These are phyloP conservation scores for Senecio squalidus DNA, from an alignment of 140 eudicot species.

Conservation along the genomic window DNA sequence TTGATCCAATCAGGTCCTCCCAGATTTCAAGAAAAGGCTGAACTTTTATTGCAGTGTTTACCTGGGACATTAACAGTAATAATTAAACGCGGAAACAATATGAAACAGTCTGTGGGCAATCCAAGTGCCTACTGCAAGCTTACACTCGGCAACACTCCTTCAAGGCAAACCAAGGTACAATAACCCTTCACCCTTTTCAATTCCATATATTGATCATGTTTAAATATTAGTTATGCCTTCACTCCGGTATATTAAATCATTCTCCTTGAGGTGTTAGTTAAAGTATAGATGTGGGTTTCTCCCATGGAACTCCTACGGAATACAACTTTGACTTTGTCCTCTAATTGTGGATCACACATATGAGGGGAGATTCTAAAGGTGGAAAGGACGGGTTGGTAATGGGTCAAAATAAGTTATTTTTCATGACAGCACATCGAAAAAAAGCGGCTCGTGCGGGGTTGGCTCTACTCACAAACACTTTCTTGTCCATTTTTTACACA, in stretches of 20 bases:
- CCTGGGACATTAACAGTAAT: slow-evolving; percentile 93
- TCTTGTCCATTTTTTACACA: no score
- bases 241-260: background rate
- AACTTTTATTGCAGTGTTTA: slow-evolving; percentile 85
- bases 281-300: background rate
- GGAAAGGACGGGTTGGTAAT: no score
- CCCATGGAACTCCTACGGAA: background rate
- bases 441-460: no score
- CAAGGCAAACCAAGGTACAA: slow-evolving; percentile 82
- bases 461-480: no score
- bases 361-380: background rate
- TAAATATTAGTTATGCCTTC: slow-evolving; percentile 1
- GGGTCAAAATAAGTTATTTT: no score
- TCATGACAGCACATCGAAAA: no score
- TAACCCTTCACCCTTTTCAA: background rate
- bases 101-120: slow-evolving; percentile 97
- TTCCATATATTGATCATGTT: background rate
- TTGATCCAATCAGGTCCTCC: slow-evolving; percentile 98
- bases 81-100: slow-evolving; percentile 91
- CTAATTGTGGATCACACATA: background rate
- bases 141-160: slow-evolving; percentile 89
- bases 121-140: slow-evolving; percentile 96
- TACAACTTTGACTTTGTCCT: background rate
- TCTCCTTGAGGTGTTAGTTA: background rate
- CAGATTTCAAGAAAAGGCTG: slow-evolving; percentile 94